Percentiles rank a stretch among this genome's conserved stretches.
phyloP scores from a whole-genome alignment of 179 eudicot species.

The Spergularia azorica region DNA sequence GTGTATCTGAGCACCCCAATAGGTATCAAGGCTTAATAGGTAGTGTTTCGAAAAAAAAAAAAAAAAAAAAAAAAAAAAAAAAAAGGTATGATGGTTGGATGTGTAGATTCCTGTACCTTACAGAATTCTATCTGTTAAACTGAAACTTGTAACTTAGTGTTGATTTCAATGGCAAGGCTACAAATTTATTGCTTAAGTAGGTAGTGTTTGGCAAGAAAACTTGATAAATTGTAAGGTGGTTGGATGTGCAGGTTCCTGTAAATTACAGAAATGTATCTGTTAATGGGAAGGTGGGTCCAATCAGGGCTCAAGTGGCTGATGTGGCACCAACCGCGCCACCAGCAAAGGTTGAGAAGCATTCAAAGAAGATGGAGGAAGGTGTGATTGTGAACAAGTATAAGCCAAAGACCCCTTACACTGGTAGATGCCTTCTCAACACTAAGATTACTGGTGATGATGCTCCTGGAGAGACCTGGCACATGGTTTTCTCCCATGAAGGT shows the following conservation, averaged over 20 bases:
- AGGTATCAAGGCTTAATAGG: too few species aligned
- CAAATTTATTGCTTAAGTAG: too few species aligned
- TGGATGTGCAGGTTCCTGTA: conserved; percentile 49
- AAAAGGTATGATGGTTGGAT: too few species aligned
- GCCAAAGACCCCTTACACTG: conserved; percentile 88
- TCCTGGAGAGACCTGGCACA: conserved; percentile 99
- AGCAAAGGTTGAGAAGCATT: conserved; percentile 71
- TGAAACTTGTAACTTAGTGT: too few species aligned
- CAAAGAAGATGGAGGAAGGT: conserved; percentile 93
- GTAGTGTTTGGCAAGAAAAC: too few species aligned
- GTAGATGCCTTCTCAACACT: conserved; percentile 79
- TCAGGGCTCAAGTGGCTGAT: conserved; percentile 82
- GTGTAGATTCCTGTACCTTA: too few species aligned
- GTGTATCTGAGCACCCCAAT: too few species aligned
- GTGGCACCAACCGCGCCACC: conserved; percentile 46
- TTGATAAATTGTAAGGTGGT: not conserved
- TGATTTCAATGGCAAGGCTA: too few species aligned
- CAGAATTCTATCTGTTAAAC: too few species aligned
- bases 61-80: too few species aligned
- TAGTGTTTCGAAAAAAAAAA: too few species aligned
- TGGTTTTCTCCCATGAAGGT: conserved; percentile 96
- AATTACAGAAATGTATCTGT: conserved; percentile 53
- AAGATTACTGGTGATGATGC: conserved; percentile 98
- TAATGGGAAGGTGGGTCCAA: conserved; percentile 44
- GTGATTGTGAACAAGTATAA: conserved; percentile 76